Evolutionary conservation across 805 yeast genomes (phyloP), one percentile per base, ranked within the genome.

Genomic region (Wickerhamiella qilinensis): DNA sequence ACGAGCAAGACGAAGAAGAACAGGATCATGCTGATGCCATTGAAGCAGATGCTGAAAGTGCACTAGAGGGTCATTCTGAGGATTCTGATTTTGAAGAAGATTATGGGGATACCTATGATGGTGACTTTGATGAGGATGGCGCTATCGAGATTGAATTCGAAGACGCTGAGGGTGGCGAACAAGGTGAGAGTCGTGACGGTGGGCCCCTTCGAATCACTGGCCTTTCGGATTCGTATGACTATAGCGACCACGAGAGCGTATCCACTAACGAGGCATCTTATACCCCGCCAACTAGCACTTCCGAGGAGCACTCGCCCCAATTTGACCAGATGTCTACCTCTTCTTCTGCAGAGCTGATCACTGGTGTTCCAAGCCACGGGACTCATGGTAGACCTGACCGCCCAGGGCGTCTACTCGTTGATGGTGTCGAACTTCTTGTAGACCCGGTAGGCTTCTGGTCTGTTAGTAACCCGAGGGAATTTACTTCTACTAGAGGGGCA

Each of bases 1-100:
- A 39, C 18, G 37, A 39, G 11, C 36, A 28, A 9, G 36, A 35
- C n/a, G 35, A 27, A 8, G 40, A 36, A 4, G 39, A 37, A 5
- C 21, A 27, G 19, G 31, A 17, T 22, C 32, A 37, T 2, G 32
- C 8, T n/a, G 37, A 21, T 27, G 35, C 19, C 31, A n/a, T 27
- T 20, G n/a, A 32, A 16, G 20, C 14, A 7, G 33, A 30, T 8
- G 11, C 17, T 30, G 33, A 16, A 11, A 9, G 15, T 7, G 20
- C 14, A 15, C 12, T 17, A 14, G 33, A 30, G 6, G 31, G n/a
- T 20, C 30, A 31, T 20, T 21, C 16, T 12, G 36, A 25, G 18
- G 20, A 33, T 16, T 35, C 16, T 4, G 38, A 20, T 11, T n/a
- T 20, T 8, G 40, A 22, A 7, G 36, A 34, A 2, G 41, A 39